Percentiles rank a stretch among this genome's conserved stretches.
These are phyloP conservation scores for Heritiera littoralis DNA, from an alignment of 345 rosid genomes.

Conservation along the genomic window DNA sequence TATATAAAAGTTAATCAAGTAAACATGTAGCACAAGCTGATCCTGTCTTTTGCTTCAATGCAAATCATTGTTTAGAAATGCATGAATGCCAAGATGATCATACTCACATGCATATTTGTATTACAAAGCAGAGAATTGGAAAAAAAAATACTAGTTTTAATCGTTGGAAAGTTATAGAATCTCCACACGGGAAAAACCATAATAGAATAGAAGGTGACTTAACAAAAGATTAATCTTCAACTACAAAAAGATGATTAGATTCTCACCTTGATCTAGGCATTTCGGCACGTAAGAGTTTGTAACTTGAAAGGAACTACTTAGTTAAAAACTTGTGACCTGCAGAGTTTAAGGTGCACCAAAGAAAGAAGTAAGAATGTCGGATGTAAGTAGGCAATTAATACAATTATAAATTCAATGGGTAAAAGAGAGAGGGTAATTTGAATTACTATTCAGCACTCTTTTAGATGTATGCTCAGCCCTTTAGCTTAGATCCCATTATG, in stretches of 20 bases:
- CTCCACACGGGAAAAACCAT: neutral
- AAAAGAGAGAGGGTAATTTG: neutral
- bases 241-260: neutral
- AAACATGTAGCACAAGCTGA: neutral
- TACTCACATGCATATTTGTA: neutral
- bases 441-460: neutral
- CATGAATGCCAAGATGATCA: neutral
- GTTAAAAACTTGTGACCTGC: constrained; percentile 33
- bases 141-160: neutral
- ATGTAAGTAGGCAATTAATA: neutral
- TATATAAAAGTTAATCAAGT: neutral
- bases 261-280: constrained; percentile 89
- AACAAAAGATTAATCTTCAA: neutral
- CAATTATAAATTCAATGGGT: neutral
- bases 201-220: neutral
- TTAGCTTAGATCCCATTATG: neutral
- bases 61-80: neutral
- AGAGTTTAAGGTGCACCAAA: constrained; percentile 11
- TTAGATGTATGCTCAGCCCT: neutral
- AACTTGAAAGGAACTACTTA: constrained; percentile 10
- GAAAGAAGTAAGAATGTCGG: neutral
- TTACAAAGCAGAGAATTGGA: neutral
- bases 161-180: neutral
- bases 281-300: constrained; percentile 20
- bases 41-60: neutral